Percentiles rank a stretch among this genome's conserved stretches.
These are phyloP conservation scores for Diaporthe batatas DNA, from an alignment of 2,329 filamentous ascomycete species.

Conservation along the genomic window DNA sequence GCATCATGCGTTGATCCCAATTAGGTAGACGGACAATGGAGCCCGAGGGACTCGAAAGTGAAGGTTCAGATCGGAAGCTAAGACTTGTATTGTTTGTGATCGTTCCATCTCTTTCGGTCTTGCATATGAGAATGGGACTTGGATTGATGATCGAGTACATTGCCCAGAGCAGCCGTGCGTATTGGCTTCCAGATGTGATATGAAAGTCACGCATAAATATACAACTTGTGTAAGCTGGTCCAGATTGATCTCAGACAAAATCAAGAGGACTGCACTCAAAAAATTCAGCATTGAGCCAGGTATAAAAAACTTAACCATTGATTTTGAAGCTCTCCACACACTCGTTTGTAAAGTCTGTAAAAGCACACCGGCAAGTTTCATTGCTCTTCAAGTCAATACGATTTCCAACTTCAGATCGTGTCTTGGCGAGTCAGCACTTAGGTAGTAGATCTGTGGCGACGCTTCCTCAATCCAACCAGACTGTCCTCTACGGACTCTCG, in stretches of 20 bases:
- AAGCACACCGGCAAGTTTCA: background rate
- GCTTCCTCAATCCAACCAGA: background rate
- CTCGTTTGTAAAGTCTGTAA: background rate
- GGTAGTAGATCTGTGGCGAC: no score
- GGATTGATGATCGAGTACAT: background rate
- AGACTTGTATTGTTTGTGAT: background rate
- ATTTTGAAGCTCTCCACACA: no score
- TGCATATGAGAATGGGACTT: background rate
- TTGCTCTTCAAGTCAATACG: no score
- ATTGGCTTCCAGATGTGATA: background rate
- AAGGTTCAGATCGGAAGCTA: background rate
- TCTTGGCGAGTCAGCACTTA: background rate
- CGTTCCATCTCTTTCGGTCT: background rate
- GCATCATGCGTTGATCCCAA: conserved; percentile 13
- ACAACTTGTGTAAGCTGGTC: no score
- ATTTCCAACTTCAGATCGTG: no score
- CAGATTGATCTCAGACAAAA: no score
- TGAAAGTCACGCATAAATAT: background rate
- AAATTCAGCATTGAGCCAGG: no score
- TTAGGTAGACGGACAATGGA: conserved; percentile 14
- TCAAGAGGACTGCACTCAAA: no score
- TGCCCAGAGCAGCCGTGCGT: background rate
- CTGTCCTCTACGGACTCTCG: no score
- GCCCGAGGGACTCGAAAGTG: conserved; percentile 6
- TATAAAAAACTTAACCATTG: no score